Base-by-base conservation (phyloP, 73 alveolate genomes). In the Effrenium voratum region DNA sequence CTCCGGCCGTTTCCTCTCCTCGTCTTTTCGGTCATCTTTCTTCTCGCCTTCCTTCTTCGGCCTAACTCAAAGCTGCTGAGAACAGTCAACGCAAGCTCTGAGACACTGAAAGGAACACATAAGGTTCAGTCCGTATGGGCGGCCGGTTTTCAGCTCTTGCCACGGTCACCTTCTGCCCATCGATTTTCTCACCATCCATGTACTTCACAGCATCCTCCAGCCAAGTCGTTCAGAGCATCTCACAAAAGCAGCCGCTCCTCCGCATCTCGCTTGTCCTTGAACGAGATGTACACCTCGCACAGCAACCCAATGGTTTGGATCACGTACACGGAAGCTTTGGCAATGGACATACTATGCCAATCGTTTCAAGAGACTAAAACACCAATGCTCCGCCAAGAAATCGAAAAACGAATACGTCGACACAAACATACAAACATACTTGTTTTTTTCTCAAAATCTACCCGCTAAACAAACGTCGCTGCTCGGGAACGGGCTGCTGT, bases 161-260 rank as follows among this genome's bases (percentile, higher is more conserved):
- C 50, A 90, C 97, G 47, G 38, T 70, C 59, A 90, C 83, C 87
- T 90, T 90, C 87, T 68, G 86, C 30, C 97, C 97, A 38, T 90
- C 97, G 76, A 90, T 73, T 87, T 90, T 90, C 32, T 90, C 97
- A 32, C 97, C 97, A 70, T 90, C 97, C 97, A 90, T 90, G 75
- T 90, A 90, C 80, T 90, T 90, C 86, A 90, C 97, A 34, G 97
- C 97, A 30, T 90, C 97, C 97, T 90, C 59, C 8, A n/a, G 43
- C 59, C 16, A 40, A 4, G 60, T 26, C 46, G 5, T 19, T 26
- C 90, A 1, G 16, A 2, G 5, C n/a, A 52, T 8, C 77, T 66
- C 41, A 5, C n/a, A 8, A 13, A 12, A 16, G 8, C 77, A 24
- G 13, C 16, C n/a, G 43, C 73, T 45, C 97, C 97, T 90, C 97